Conservation (phyloP, 768 basidiomycete species). For the Phaeotremella fagi region DNA sequence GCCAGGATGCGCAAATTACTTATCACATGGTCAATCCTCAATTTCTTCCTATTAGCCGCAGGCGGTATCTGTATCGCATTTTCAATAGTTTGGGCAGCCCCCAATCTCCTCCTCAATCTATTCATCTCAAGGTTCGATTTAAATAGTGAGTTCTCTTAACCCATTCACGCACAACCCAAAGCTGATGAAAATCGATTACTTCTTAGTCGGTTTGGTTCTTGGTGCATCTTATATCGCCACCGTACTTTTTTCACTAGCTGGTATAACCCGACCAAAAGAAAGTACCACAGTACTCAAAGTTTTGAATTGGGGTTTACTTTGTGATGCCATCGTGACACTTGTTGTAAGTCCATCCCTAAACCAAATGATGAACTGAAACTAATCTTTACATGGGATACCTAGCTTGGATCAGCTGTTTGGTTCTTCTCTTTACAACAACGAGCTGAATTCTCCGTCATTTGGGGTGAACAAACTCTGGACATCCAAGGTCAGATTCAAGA, state of each 20-base stretch:
- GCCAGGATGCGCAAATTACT: slow-evolving; percentile 53
- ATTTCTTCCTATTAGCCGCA: slow-evolving; percentile 64
- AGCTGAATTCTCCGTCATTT: slow-evolving; percentile 61
- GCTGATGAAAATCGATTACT: background rate
- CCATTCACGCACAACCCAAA: background rate
- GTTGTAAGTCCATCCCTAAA: slow-evolving; percentile 2
- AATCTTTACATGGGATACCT: background rate
- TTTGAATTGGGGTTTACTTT: slow-evolving; percentile 66
- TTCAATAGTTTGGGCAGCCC: slow-evolving; percentile 66
- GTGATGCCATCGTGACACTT: slow-evolving; percentile 50
- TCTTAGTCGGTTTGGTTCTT: slow-evolving; percentile 63
- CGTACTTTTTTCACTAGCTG: slow-evolving; percentile 65
- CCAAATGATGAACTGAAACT: background rate
- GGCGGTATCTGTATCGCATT: slow-evolving; percentile 63
- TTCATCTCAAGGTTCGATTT: slow-evolving; percentile 42
- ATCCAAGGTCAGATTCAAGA: slow-evolving; percentile 65
- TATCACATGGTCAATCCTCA: slow-evolving; percentile 68
- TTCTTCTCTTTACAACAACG: slow-evolving; percentile 71
- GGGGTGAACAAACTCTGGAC: slow-evolving; percentile 48
- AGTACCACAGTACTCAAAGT: slow-evolving; percentile 65
- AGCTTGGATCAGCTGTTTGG: slow-evolving; percentile 72
- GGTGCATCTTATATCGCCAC: slow-evolving; percentile 61
- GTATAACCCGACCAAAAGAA: slow-evolving; percentile 66
- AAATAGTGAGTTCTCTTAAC: background rate
- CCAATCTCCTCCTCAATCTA: slow-evolving; percentile 64